phyloP scores from a whole-genome alignment of 2,329 filamentous ascomycete species.

The Aureobasidium sp. region DNA sequence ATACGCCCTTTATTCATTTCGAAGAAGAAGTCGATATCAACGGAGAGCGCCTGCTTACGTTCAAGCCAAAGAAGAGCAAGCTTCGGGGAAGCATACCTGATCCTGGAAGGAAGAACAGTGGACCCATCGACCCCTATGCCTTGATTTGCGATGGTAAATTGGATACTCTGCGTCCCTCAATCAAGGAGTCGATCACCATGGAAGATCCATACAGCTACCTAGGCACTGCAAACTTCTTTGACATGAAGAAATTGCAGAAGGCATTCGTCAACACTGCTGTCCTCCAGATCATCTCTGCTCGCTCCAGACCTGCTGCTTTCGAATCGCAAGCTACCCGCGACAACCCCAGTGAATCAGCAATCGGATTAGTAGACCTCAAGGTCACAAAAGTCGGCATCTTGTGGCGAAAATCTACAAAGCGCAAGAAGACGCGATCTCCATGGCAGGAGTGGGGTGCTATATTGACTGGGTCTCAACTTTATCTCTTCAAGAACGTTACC shows the following conservation, averaged over 20 bases:
- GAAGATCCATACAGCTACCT: constrained; percentile 90
- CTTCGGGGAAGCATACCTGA: constrained; percentile 61
- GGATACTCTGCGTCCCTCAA: constrained; percentile 71
- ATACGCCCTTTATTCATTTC: constrained; percentile 96
- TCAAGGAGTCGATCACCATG: constrained; percentile 86
- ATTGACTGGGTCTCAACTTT: constrained; percentile 91
- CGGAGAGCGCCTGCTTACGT: constrained; percentile 62
- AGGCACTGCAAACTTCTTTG: constrained; percentile 66
- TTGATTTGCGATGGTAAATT: constrained; percentile 86
- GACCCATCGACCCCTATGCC: constrained; percentile 78
- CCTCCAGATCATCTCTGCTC: constrained; percentile 87
- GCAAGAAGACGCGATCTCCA: constrained; percentile 87
- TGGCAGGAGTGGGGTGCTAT: constrained; percentile 99
- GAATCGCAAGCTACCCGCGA: constrained; percentile 79
- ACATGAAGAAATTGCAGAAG: constrained; percentile 74
- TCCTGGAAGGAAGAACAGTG: constrained; percentile 63
- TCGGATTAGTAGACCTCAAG: constrained; percentile 93
- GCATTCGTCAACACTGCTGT: constrained; percentile 89
- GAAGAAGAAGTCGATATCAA: constrained; percentile 84
- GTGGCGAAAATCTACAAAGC: constrained; percentile 92
- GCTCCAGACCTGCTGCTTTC: constrained; percentile 91
- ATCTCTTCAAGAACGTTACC: constrained; percentile 86
- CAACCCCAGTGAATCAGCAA: constrained; percentile 79
- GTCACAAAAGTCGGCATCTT: constrained; percentile 91
- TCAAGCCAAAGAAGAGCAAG: constrained; percentile 65